Base-by-base conservation (phyloP, 1,284 basidiomycete genomes). In the Melampsora allii-populina region DNA sequence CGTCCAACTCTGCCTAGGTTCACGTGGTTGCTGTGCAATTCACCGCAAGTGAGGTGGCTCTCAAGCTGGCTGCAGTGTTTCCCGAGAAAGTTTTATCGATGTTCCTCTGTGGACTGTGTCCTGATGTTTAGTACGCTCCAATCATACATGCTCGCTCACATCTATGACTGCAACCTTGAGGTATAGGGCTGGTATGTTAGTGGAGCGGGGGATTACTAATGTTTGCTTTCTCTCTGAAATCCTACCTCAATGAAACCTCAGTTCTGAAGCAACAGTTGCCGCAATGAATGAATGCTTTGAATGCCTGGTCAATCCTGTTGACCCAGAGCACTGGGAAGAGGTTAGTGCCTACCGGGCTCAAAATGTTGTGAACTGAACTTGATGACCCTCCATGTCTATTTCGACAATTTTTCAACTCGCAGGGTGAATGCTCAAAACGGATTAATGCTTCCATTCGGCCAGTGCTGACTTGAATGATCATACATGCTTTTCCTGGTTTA, bases 31-130 rank as follows among this genome's bases (percentile, higher is more conserved):
- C 50, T 56, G n/a, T 29, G 4, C 50, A 56, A 29, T 56, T 56
- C 27, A 56, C 2, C n/a, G 50, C 50, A 56, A 56, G 21, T 56
- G 50, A 56, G 50, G 50, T 56, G 27, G 50, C 50, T 56, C 50
- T 56, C n/a, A 56, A 17, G 50, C n/a, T 56, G n/a, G 50, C 50
- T 24, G n/a, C 50, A 24, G 27, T 56, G 9, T 56, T 56, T 56
- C 50, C 50, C 50, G 50, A 56, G 27, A 56, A 56, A 29, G 27
- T 56, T 17, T 56, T 56, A n/a, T 24, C 21, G 7, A 29, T 56
- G 27, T 56, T 56, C 12, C 21, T 29, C n/a, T 56, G n/a, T 56
- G 50, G 50, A 12, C 50, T 56, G 50, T 24, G 21, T 12, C 50
- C 50, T 21, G 50, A 56, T 24, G 27, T 29, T 1, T 42, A 42